Evolutionary conservation across 495 filamentous ascomycete species (phyloP).

Genomic region (Xylaria cubensis): DNA sequence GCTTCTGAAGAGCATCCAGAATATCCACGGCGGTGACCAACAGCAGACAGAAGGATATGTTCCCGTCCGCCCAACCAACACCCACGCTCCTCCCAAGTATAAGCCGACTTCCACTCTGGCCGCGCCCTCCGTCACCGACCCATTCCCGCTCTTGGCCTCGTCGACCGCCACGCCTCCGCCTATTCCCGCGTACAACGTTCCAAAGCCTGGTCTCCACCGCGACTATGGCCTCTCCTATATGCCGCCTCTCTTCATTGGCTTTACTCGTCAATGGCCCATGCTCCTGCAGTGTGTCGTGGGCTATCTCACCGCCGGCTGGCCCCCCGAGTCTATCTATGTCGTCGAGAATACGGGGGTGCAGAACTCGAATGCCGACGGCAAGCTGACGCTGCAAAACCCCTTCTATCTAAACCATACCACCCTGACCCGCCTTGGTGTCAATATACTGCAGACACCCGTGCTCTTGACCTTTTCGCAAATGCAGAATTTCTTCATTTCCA

Average conservation of each 20-base stretch:
- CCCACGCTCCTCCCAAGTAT: conserved; percentile 42
- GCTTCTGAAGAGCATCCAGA: conserved; percentile 37
- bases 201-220: conserved; percentile 40
- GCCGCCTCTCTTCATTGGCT: conserved; percentile 62
- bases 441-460: conserved; percentile 58
- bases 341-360: conserved; percentile 64
- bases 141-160: conserved; percentile 35
- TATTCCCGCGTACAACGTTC: conserved; percentile 45
- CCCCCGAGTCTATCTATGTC: conserved; percentile 58
- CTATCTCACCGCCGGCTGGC: conserved; percentile 62
- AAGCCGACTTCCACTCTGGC: conserved; percentile 39
- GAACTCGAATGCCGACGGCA: conserved; percentile 52
- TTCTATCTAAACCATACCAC: conserved; percentile 60
- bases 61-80: conserved; percentile 35
- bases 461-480: conserved; percentile 62
- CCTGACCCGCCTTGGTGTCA: conserved; percentile 54
- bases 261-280: conserved; percentile 60
- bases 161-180: conserved; percentile 38
- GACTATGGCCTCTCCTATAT: conserved; percentile 40
- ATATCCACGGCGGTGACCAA: conserved; percentile 7
- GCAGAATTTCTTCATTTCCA: conserved; percentile 61
- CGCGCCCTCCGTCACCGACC: conserved; percentile 34
- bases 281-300: conserved; percentile 58
- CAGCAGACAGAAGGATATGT: conserved; percentile 11
- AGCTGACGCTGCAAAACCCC: conserved; percentile 58